Base-by-base conservation (phyloP, 805 yeast genomes). In the Maudiozyma barnettii region DNA sequence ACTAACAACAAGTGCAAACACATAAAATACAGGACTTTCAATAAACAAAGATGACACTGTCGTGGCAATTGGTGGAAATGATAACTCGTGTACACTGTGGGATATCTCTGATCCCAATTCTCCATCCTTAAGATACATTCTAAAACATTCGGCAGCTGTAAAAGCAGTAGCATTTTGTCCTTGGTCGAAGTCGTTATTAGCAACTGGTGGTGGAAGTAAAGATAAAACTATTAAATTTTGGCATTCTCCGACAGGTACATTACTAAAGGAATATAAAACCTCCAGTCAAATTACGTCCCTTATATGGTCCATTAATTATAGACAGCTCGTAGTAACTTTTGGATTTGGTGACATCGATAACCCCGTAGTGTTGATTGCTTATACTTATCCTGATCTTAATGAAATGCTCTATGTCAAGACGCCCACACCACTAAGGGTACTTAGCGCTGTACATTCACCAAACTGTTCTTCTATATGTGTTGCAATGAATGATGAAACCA, bases 141-240 rank as follows among this genome's bases (percentile, higher is more conserved):
- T 89, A 45, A 77, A 73, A 1, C 97, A 90, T 57, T 67, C 70
- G 2, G 95, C 96, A 1, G 97, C 97, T 0, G 90, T 90, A 0
- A 89, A 89, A 56, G 97, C 96, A 0, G 69, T 90, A 41, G 84
- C 91, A 3, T 90, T 78, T 56, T 90, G 96, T 60, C 97, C 97
- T 0, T 89, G 96, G 96, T 74, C 87, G 18, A 78, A 78, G 13
- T 73, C 83, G 2, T 65, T 90, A 8, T 62, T 90, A 33, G 96
- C 91, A 0, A 88, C 96, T 0, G 97, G 97, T 0, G 96, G 93
- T 2, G 97, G 97, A 0, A 77, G 82, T 19, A 81, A 79, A 55
- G 97, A 90, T 61, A 69, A 90, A 44, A 75, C 75, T n/a, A 76
- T 89, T 8, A 64, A 90, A 49, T 87, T 88, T 61, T 89, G 96